These are phyloP conservation scores for Trichoderma pleuroti DNA, from an alignment of 2,329 filamentous ascomycete genomes.

Conservation along the genomic window DNA sequence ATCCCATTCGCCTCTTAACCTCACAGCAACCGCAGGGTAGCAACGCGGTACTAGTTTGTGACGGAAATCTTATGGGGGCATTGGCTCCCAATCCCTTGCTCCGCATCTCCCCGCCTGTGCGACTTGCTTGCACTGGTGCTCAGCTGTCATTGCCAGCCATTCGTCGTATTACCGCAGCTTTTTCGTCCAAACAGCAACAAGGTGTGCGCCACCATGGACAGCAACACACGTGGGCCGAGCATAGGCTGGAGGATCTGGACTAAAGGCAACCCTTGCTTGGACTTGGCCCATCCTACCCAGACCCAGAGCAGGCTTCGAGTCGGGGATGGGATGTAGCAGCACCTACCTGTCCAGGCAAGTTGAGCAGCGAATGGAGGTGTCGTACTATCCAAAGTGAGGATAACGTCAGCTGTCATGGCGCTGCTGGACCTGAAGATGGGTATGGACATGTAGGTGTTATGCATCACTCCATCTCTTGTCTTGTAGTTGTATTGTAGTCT, in stretches of 20 bases:
- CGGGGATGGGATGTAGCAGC: not conserved
- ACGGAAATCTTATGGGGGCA: not conserved
- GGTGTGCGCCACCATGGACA: not conserved
- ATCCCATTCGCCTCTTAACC: not conserved
- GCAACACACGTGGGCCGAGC: slow-evolving; percentile 6
- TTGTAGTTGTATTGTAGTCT: no score
- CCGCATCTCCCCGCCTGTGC: not conserved
- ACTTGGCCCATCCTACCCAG: not conserved
- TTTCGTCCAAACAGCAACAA: not conserved
- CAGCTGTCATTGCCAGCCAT: not conserved
- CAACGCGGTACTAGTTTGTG: not conserved
- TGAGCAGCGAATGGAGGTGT: not conserved
- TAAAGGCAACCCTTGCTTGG: not conserved
- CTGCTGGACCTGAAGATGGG: not conserved
- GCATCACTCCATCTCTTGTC: not conserved
- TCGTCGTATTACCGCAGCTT: not conserved
- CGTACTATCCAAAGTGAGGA: not conserved
- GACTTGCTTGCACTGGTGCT: not conserved
- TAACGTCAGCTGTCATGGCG: not conserved
- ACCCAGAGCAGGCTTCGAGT: not conserved
- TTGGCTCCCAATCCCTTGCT: not conserved
- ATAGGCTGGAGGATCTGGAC: slow-evolving; percentile 4
- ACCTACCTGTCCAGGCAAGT: not conserved
- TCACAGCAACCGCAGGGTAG: not conserved
- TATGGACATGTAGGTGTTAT: not conserved